Evolutionary conservation across 495 filamentous ascomycete genomes (phyloP).

Genomic region (Jackrogersella minutella): DNA sequence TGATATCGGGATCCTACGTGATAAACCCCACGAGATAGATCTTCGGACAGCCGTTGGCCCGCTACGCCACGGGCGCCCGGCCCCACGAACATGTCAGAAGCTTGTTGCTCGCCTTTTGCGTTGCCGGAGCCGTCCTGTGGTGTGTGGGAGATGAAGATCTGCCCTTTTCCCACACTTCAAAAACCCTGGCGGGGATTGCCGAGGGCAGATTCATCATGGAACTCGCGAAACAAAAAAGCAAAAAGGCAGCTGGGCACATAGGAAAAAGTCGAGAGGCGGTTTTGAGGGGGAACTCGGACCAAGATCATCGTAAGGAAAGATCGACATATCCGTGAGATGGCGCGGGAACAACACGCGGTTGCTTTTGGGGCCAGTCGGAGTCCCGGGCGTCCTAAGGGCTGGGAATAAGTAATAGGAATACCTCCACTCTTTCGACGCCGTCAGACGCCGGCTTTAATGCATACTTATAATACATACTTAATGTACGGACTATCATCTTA

Average conservation of each 20-base stretch:
- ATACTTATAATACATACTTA: no score
- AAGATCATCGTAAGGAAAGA: constrained; percentile 36
- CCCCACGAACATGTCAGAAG: constrained; percentile 28
- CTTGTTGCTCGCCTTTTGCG: constrained; percentile 7
- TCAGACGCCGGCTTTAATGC: no score
- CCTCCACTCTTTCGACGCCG: no score
- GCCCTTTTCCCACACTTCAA: constrained; percentile 16
- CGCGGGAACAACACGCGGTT: constrained; percentile 31
- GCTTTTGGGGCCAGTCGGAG: constrained; percentile 2
- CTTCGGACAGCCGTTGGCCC: constrained; percentile 23
- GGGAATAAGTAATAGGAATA: background rate
- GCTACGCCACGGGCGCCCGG: constrained; percentile 23
- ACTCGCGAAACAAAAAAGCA: background rate
- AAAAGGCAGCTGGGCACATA: background rate
- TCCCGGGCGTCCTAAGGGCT: background rate
- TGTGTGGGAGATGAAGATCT: constrained; percentile 41
- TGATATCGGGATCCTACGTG: constrained; percentile 23
- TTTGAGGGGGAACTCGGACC: constrained; percentile 25
- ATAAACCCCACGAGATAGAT: constrained; percentile 38
- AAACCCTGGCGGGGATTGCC: constrained; percentile 32
- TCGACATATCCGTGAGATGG: constrained; percentile 37
- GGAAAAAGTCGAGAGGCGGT: background rate
- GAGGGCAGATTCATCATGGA: constrained; percentile 2
- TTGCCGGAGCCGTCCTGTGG: constrained; percentile 25
- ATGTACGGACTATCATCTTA: no score